These are phyloP conservation scores for Aspergillus jensenii DNA, from an alignment of 2,329 filamentous ascomycete genomes.

Conservation along the genomic window DNA sequence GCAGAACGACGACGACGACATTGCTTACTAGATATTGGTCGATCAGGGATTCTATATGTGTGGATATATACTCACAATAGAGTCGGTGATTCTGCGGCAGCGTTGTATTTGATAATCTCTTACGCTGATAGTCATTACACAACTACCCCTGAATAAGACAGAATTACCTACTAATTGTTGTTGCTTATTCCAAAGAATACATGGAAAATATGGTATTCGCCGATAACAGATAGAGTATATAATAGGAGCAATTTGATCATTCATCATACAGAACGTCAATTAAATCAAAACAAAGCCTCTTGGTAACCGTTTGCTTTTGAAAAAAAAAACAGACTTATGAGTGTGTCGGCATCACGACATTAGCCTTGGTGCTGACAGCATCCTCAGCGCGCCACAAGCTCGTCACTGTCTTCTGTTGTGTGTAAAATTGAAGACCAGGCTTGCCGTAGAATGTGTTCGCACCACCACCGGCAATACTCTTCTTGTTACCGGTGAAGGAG, in stretches of 20 bases:
- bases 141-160: background rate
- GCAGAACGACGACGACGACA: background rate
- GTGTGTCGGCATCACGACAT: slow-evolving; percentile 82
- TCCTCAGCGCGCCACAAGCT: slow-evolving; percentile 85
- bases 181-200: background rate
- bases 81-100: background rate
- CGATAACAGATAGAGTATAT: background rate
- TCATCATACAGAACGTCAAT: background rate
- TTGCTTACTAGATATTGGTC: slow-evolving; percentile 2
- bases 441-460: slow-evolving; percentile 94
- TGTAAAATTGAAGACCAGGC: slow-evolving; percentile 91
- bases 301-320: background rate
- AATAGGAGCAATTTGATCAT: slow-evolving; percentile 2
- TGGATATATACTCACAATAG: background rate
- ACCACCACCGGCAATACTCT: slow-evolving; percentile 85
- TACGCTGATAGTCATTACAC: background rate
- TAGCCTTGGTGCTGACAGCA: slow-evolving; percentile 79
- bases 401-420: slow-evolving; percentile 96
- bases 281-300: background rate
- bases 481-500: slow-evolving; percentile 73
- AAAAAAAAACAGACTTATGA: slow-evolving; percentile 17
- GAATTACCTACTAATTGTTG: background rate
- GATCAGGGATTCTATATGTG: background rate
- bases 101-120: background rate
- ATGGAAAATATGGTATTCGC: background rate